These are phyloP conservation scores for Balakata baccata DNA, from an alignment of 345 rosid genomes.

Conservation along the genomic window DNA sequence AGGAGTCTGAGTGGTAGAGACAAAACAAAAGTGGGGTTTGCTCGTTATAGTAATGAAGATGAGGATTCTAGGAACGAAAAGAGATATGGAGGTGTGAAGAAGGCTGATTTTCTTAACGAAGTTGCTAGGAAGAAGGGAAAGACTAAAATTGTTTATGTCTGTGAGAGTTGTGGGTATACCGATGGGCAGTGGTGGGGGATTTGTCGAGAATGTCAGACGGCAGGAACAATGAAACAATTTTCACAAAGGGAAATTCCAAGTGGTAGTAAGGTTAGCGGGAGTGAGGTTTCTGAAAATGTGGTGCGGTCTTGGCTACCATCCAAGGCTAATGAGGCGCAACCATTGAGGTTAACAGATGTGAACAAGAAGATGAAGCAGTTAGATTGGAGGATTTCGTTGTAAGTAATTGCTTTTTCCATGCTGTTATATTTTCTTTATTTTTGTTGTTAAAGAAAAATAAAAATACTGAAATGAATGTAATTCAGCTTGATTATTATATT, in stretches of 20 bases:
- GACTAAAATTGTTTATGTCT: constrained; percentile 53
- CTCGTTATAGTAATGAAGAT: constrained; percentile 9
- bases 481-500: not conserved
- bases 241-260: constrained; percentile 23
- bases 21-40: constrained; percentile 14
- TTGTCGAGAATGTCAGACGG: constrained; percentile 52
- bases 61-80: constrained; percentile 17
- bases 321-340: constrained; percentile 40
- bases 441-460: not conserved
- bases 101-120: constrained; percentile 9
- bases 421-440: not conserved
- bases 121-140: constrained; percentile 45
- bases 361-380: constrained; percentile 51
- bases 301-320: constrained; percentile 64
- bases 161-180: constrained; percentile 61
- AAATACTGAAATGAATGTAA: not conserved
- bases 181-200: constrained; percentile 95
- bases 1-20: constrained; percentile 3
- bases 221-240: constrained; percentile 62
- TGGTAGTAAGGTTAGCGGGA: constrained; percentile 36
- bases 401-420: constrained; percentile 23
- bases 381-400: constrained; percentile 72
- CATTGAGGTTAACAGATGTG: constrained; percentile 56
- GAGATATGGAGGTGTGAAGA: constrained; percentile 12
- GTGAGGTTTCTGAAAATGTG: constrained; percentile 37